Evolutionary conservation across 140 eudicot genomes (phyloP).

Genomic region (Cichorium intybus): DNA sequence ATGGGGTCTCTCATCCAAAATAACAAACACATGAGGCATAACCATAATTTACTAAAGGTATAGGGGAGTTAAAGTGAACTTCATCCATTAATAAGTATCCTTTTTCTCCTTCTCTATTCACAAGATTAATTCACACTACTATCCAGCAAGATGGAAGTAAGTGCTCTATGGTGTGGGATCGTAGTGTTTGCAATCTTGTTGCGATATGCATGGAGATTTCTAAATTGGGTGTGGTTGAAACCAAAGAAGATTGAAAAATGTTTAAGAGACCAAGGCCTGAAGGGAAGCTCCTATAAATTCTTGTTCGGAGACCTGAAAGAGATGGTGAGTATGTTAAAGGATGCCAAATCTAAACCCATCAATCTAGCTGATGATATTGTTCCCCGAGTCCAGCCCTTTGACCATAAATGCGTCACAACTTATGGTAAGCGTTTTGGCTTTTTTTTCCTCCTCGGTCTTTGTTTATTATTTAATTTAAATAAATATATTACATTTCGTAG

Average conservation of each 20-base stretch:
- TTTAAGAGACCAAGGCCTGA: constrained; percentile 26
- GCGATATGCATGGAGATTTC: constrained; percentile 1
- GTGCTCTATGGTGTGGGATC: background rate
- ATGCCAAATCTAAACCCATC: constrained; percentile 25
- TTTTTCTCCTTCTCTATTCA: background rate
- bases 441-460: background rate
- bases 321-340: constrained; percentile 4
- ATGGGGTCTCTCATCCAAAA: background rate
- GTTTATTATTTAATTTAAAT: background rate
- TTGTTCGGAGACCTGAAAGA: constrained; percentile 28
- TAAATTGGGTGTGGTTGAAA: constrained; percentile 27
- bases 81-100: background rate
- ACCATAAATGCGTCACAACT: constrained; percentile 1
- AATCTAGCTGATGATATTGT: constrained; percentile 16
- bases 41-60: background rate
- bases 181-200: background rate
- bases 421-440: constrained; percentile 5
- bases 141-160: constrained; percentile 17
- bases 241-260: constrained; percentile 20
- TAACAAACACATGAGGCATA: background rate
- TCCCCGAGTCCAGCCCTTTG: constrained; percentile 7
- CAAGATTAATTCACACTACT: background rate
- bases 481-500: no score
- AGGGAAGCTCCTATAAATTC: constrained; percentile 26
- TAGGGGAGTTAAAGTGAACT: background rate